A percentile compares a stretch with the other conserved stretches of the same genome.
Conservation (phyloP, 2,329 filamentous ascomycete species). For the Aspergillus candidus region DNA sequence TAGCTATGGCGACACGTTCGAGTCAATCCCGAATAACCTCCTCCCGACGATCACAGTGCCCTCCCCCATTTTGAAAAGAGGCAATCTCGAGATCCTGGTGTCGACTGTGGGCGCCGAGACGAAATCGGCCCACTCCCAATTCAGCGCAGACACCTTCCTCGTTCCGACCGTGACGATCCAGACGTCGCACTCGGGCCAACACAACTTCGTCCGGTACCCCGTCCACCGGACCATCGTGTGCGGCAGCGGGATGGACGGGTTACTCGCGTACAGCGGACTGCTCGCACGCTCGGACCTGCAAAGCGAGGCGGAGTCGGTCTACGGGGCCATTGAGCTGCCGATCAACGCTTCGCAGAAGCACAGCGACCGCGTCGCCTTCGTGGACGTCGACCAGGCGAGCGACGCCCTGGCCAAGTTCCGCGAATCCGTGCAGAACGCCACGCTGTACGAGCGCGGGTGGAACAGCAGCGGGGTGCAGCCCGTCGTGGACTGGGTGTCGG, state of each 20-base stretch:
- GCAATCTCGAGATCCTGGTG: slow-evolving; percentile 56
- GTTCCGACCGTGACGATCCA: slow-evolving; percentile 68
- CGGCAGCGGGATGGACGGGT: slow-evolving; percentile 64
- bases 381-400: slow-evolving; percentile 60
- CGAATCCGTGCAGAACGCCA: slow-evolving; percentile 61
- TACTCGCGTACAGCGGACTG: slow-evolving; percentile 37
- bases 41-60: slow-evolving; percentile 52
- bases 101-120: slow-evolving; percentile 47
- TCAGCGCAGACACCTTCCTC: slow-evolving; percentile 59
- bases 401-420: slow-evolving; percentile 63
- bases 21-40: slow-evolving; percentile 44
- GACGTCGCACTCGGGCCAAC: slow-evolving; percentile 56
- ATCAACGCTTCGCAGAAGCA: slow-evolving; percentile 35
- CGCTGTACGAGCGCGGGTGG: slow-evolving; percentile 69
- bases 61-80: slow-evolving; percentile 49
- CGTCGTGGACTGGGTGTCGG: slow-evolving; percentile 59
- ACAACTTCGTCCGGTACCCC: slow-evolving; percentile 66
- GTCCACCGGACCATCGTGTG: slow-evolving; percentile 77
- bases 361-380: slow-evolving; percentile 37
- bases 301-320: slow-evolving; percentile 27
- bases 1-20: slow-evolving; percentile 50
- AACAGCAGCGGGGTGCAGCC: slow-evolving; percentile 62
- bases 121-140: slow-evolving; percentile 45
- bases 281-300: slow-evolving; percentile 26
- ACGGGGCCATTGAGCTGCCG: slow-evolving; percentile 39